Percentiles rank a stretch among this genome's conserved stretches.
Evolutionary conservation across 305 asterid genomes (phyloP).

Genomic region (Salvia sclarea): DNA sequence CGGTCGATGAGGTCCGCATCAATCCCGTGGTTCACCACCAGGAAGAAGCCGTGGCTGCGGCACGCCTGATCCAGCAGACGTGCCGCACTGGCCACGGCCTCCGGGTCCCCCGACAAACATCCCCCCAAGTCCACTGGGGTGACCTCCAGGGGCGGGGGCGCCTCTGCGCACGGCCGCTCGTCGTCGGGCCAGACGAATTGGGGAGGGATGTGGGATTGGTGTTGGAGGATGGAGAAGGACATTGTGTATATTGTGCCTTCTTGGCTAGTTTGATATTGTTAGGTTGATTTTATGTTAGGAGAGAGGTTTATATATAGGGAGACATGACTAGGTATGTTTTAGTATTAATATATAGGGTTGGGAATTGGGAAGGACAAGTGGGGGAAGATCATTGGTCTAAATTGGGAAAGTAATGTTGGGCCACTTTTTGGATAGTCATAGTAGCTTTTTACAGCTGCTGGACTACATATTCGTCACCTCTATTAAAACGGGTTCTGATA

Average conservation of each 20-base stretch:
- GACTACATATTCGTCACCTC: no score
- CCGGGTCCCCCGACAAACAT: slow-evolving; percentile 54
- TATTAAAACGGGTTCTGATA: no score
- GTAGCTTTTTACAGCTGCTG: no score
- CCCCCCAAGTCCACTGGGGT: slow-evolving; percentile 57
- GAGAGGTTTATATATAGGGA: background rate
- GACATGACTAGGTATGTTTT: no score
- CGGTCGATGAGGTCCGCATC: slow-evolving; percentile 50
- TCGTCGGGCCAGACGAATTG: slow-evolving; percentile 82
- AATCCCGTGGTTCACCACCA: slow-evolving; percentile 70
- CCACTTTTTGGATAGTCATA: no score
- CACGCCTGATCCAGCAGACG: slow-evolving; percentile 53
- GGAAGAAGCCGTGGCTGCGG: slow-evolving; percentile 66
- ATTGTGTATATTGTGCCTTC: background rate
- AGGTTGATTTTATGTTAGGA: background rate
- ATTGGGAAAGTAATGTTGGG: no score
- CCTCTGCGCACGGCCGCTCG: slow-evolving; percentile 53
- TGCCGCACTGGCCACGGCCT: slow-evolving; percentile 37
- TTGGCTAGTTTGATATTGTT: no score
- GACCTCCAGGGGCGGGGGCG: slow-evolving; percentile 55
- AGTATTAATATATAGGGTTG: no score
- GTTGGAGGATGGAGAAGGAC: slow-evolving; percentile 38
- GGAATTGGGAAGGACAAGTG: no score
- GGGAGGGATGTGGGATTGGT: slow-evolving; percentile 52
- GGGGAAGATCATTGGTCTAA: no score